Evolutionary conservation across 2,329 filamentous ascomycete species (phyloP).

Genomic region (Acephala macrosclerotiorum): DNA sequence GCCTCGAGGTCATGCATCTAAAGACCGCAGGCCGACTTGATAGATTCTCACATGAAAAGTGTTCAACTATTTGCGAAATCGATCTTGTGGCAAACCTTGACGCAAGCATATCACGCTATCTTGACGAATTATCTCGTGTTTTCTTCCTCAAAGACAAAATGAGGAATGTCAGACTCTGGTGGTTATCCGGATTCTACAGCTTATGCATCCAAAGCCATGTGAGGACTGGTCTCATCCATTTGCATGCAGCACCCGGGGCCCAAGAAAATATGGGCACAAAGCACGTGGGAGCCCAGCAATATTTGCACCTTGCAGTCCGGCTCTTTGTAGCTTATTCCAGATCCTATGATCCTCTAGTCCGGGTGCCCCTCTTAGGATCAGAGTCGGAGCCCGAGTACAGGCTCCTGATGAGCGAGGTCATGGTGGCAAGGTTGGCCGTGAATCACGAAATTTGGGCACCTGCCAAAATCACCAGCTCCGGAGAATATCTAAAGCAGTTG

Average conservation of each 20-base stretch:
- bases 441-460: too few relatives aligned
- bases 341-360: neutral
- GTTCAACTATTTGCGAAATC: neutral
- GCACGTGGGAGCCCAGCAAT: neutral
- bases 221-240: neutral
- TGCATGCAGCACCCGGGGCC: neutral
- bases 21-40: too few relatives aligned
- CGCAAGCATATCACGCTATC: constrained; percentile 11
- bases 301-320: neutral
- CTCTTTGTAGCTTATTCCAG: neutral
- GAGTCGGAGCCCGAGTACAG: too few relatives aligned
- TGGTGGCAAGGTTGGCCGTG: too few relatives aligned
- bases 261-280: too few relatives aligned
- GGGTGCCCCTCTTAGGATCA: too few relatives aligned
- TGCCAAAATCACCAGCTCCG: too few relatives aligned
- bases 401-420: too few relatives aligned
- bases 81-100: neutral
- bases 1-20: neutral
- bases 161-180: constrained; percentile 22
- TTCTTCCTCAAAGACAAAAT: constrained; percentile 32
- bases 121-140: constrained; percentile 29
- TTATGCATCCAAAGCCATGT: constrained; percentile 28
- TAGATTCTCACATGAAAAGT: neutral
- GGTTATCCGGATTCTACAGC: constrained; percentile 31
- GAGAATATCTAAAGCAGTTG: too few relatives aligned